phyloP scores from a whole-genome alignment of 1,284 basidiomycete genomes.

The Cystobasidium pallidum region DNA sequence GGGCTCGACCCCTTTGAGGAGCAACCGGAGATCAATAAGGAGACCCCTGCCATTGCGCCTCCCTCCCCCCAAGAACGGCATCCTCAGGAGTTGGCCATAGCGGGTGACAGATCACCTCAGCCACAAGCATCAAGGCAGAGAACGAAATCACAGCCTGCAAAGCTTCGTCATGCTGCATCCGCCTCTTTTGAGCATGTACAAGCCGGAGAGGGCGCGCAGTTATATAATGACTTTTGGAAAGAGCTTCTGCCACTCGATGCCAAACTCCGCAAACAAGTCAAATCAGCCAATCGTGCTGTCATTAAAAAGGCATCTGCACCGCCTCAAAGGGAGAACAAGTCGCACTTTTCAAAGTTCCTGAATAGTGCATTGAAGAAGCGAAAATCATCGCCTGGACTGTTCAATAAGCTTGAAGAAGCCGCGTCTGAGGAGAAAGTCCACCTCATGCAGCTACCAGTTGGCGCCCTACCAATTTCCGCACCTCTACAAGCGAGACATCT shows the following conservation, averaged over 20 bases:
- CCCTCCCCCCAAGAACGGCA: background rate
- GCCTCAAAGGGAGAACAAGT: background rate
- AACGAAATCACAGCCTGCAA: constrained; percentile 11
- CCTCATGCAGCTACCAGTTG: background rate
- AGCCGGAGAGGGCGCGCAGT: background rate
- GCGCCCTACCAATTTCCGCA: background rate
- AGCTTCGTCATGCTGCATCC: background rate
- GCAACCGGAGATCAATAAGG: background rate
- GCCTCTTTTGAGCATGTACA: background rate
- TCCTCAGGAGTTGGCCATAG: background rate
- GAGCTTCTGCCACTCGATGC: constrained; percentile 10
- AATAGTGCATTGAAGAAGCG: constrained; percentile 25
- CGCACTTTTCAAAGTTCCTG: background rate
- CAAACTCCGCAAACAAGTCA: background rate
- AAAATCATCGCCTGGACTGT: constrained; percentile 3
- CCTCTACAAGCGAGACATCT: constrained; percentile 22
- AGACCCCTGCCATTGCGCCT: background rate
- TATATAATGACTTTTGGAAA: background rate
- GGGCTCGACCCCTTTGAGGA: background rate
- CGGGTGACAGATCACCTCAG: background rate
- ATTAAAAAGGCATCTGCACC: background rate
- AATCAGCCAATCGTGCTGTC: background rate
- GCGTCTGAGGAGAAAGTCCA: background rate
- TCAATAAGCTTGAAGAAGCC: background rate
- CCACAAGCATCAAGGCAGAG: background rate